Conservation (phyloP, 148 eudicot genomes). For the Rhododendron kiyosumense region DNA sequence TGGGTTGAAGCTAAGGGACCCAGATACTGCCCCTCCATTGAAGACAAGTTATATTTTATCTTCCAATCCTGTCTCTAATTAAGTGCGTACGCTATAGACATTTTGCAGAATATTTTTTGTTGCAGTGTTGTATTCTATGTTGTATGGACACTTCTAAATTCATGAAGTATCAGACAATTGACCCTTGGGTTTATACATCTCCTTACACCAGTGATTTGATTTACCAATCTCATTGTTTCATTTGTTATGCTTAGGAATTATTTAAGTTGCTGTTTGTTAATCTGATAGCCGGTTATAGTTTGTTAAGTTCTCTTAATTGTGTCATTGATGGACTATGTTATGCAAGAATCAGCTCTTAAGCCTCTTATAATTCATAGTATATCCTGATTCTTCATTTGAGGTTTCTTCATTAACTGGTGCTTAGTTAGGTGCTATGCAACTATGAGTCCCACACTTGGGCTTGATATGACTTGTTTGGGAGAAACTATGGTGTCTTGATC, state of each 20-base stretch:
- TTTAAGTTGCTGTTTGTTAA: background rate
- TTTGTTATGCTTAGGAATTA: background rate
- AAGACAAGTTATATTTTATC: conserved; percentile 68
- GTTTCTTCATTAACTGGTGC: background rate
- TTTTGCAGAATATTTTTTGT: background rate
- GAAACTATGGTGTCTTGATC: background rate
- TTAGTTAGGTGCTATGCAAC: background rate
- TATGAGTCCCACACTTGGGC: background rate
- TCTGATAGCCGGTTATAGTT: background rate
- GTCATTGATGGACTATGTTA: background rate
- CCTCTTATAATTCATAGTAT: background rate
- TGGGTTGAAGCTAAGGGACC: conserved; percentile 99
- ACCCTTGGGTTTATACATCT: background rate
- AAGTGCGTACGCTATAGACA: background rate
- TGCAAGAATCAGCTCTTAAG: background rate
- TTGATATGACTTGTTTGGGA: background rate
- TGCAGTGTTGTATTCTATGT: background rate
- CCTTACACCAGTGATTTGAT: no score
- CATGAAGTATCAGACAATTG: background rate
- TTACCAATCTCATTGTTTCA: background rate
- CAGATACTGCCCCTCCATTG: conserved; percentile 99
- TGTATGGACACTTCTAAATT: background rate
- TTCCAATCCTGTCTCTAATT: background rate
- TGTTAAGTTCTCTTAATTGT: background rate
- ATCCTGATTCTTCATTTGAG: background rate